Base-by-base conservation (phyloP, 768 basidiomycete genomes). In the Mycena vitilis region DNA sequence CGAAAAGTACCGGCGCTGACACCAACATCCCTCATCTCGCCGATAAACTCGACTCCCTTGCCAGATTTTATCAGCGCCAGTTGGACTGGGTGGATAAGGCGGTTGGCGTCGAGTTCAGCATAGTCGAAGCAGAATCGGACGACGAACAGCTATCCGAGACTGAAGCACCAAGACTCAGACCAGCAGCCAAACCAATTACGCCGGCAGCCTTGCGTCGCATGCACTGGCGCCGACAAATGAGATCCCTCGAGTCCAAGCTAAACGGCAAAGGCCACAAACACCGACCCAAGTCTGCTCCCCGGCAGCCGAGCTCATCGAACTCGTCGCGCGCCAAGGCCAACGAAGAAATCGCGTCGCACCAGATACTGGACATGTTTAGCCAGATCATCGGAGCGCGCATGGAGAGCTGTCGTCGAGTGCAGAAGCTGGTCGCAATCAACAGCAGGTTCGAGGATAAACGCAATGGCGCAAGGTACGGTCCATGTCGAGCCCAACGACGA, bases 341-440 rank as follows among this genome's bases (percentile, higher is more conserved):
- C 44, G 63, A 55, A 34, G 58, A 44, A 75, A 37, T 75, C 76
- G 51, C 84, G 88, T 34, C 86, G 83, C 61, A 84, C 34, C 15
- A 65, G 23, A 63, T 93, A 60, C 80, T 93, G 67, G 85, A 88
- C 72, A 85, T 88, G 82, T 91, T 91, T 74, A 89, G 89, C 65
- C 85, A 87, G 67, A 88, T 93, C 81, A 87, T 92, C 82, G 89
- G 91, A 73, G 83, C 88, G 3, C 85, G 92, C 62, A 88, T 93
- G 85, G 91, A 92, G 77, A 92, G 90, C 74, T 93, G 92, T 76
- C 85, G 89, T 70, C 83, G 90, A 40, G 82, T 91, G 60, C 87
- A 87, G 69, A 84, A 84, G 54, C 81, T 93, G 69, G 85, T 91
- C 45, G 79, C 81, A 56, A 80, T 83, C 59, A 83, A 83, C 52